Evolutionary conservation across 371 early-diverging fungal genomes (phyloP), one percentile per base, ranked within the genome.

Genomic region (Entomophthora muscae): DNA sequence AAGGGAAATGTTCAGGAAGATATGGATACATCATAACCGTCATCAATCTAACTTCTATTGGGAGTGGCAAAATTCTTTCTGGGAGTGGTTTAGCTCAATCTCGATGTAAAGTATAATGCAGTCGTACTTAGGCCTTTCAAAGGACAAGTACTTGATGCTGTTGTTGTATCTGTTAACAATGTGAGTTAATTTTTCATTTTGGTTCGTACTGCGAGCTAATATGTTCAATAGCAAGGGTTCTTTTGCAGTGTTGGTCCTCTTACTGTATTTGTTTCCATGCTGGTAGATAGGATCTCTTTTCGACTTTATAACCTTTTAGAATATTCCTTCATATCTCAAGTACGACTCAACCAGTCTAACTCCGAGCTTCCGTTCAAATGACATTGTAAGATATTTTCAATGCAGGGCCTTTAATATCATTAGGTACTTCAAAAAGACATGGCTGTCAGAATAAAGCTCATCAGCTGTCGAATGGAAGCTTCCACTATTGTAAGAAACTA

Each of bases 51-150:
- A 54, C 65, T 13, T 72, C 76, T 31, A 83, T 90, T 63, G 83
- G 89, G 29, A 85, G 78, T 66, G 97, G 97, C 32, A 88, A 89
- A 61, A 79, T 98, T 30, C 77, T 93, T 60, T 83, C 88, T 10
- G 85, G 87, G 3, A 79, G 82, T 17, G 99, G 99, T 1, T 76
- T 83, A 58, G 98, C 95, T 26, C 93, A 95, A 72, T 99, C n/a
- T 95, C 74, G 78, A 78, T 32, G 88, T 98, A 17, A 77, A 82
- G 32, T 99, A 99, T 75, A 88, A 88, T 66, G 99, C 99, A 3
- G 86, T 99, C 66, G 90, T 98, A 2, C 91, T 98, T 68, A 96
- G 93, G 70, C 98, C 98, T 23, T 94, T 90, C 75, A 96, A 91
- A 67, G 90, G 91, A 56, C 93, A 99, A 75, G 98, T 98, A 1